A percentile compares a stretch with the other conserved stretches of the same genome.
These are phyloP conservation scores for Vicia faba DNA, from an alignment of 306 rosid species.

Conservation along the genomic window DNA sequence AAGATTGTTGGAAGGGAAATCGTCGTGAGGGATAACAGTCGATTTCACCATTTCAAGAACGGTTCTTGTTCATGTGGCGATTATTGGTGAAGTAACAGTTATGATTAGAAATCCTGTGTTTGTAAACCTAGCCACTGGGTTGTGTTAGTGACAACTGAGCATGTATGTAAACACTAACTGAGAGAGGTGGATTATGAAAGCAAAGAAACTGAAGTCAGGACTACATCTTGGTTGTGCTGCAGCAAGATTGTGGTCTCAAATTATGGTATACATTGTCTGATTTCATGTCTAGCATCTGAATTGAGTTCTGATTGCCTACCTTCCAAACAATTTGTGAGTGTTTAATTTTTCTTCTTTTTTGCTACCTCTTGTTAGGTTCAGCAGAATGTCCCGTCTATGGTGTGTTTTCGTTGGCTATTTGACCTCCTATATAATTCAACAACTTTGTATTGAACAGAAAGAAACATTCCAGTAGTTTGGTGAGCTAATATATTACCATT, in stretches of 20 bases:
- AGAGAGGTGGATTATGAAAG: slow-evolving; percentile 27
- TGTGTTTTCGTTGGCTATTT: background rate
- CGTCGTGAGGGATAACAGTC: slow-evolving; percentile 75
- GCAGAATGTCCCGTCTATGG: background rate
- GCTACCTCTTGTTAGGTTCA: too few relatives aligned
- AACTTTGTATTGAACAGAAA: background rate
- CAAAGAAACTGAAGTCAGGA: slow-evolving; percentile 2
- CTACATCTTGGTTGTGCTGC: background rate
- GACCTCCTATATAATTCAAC: slow-evolving; percentile 23
- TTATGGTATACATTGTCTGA: background rate
- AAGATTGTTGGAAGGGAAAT: slow-evolving; percentile 82
- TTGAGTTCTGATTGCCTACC: slow-evolving; percentile 19
- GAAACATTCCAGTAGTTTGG: slow-evolving; percentile 5
- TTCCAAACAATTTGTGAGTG: too few relatives aligned
- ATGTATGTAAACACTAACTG: background rate
- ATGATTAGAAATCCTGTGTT: background rate
- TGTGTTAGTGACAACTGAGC: background rate
- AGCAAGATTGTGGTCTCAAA: slow-evolving; percentile 21
- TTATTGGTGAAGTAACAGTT: slow-evolving; percentile 55
- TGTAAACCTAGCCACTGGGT: background rate
- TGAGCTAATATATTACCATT: background rate
- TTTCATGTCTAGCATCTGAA: slow-evolving; percentile 27
- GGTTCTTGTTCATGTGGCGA: slow-evolving; percentile 72
- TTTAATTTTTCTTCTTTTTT: too few relatives aligned
- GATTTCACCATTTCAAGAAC: slow-evolving; percentile 84